phyloP scores from a whole-genome alignment of 2,329 filamentous ascomycete species.

The Colletotrichum sp. region DNA sequence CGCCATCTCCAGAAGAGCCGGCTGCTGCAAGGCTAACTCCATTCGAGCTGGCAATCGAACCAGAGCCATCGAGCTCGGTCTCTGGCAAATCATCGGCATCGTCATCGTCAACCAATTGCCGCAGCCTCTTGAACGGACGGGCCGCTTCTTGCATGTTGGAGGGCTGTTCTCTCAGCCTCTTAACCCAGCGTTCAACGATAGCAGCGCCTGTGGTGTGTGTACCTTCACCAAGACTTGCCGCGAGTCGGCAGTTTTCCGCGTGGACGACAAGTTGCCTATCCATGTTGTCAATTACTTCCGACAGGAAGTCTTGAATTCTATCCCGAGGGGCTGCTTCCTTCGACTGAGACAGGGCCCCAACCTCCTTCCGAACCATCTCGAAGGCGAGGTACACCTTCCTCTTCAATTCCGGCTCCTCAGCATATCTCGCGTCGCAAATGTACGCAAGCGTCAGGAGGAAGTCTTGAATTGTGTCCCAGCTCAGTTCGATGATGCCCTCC shows the following conservation, averaged over 20 bases:
- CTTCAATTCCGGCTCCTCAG: not conserved
- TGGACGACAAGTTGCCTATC: not conserved
- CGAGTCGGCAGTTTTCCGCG: not conserved
- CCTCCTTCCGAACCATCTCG: not conserved
- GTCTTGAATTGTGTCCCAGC: not conserved
- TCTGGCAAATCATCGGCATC: not conserved
- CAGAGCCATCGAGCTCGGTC: accelerated
- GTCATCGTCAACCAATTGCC: not conserved
- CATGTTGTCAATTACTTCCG: not conserved
- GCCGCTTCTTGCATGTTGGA: not conserved
- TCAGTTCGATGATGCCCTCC: not conserved
- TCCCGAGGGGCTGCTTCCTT: not conserved
- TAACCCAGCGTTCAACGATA: not conserved
- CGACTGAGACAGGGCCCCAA: accelerated
- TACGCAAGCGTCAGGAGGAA: not conserved
- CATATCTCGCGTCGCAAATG: not conserved
- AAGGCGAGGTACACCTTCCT: not conserved
- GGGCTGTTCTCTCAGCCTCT: not conserved
- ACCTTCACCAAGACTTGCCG: not conserved
- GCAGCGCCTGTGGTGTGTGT: not conserved
- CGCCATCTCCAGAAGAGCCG: not conserved
- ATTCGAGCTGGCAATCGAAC: not conserved
- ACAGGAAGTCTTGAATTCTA: not conserved
- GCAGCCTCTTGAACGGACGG: not conserved
- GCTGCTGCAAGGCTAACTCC: not conserved